Conservation (phyloP, 371 early-diverging fungal species). For the Cokeromyces recurvatus region DNA sequence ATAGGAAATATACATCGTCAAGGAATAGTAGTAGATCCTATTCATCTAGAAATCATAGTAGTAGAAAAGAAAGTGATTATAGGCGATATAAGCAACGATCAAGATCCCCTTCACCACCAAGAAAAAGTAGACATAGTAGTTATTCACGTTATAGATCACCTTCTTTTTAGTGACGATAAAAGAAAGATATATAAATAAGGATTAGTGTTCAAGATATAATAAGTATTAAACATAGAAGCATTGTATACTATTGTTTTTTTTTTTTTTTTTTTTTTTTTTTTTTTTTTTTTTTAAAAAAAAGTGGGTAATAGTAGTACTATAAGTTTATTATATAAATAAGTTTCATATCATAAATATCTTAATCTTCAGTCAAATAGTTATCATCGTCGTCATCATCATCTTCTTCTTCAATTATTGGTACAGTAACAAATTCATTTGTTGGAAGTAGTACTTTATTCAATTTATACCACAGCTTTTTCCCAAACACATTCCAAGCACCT, state of each 20-base stretch:
- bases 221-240: too few relatives aligned
- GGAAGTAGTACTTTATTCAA: too few relatives aligned
- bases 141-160: slow-evolving; percentile 7
- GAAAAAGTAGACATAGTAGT: neutral
- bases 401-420: neutral
- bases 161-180: neutral
- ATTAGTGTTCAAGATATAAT: neutral
- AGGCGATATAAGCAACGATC: too few relatives aligned
- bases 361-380: slow-evolving; percentile 15
- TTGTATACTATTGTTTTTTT: too few relatives aligned
- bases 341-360: neutral
- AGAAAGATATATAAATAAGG: neutral
- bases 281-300: too few relatives aligned
- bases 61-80: too few relatives aligned
- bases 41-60: too few relatives aligned
- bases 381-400: slow-evolving; percentile 9
- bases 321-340: too few relatives aligned
- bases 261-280: too few relatives aligned
- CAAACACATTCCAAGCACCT: slow-evolving; percentile 59
- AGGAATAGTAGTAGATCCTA: too few relatives aligned
- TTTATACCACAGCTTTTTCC: slow-evolving; percentile 14
- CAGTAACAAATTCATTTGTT: slow-evolving; percentile 4
- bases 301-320: too few relatives aligned
- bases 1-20: neutral
- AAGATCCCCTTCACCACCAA: too few relatives aligned